These are phyloP conservation scores for Podaxis mareebaensis DNA, from an alignment of 768 basidiomycete genomes.

Conservation along the genomic window DNA sequence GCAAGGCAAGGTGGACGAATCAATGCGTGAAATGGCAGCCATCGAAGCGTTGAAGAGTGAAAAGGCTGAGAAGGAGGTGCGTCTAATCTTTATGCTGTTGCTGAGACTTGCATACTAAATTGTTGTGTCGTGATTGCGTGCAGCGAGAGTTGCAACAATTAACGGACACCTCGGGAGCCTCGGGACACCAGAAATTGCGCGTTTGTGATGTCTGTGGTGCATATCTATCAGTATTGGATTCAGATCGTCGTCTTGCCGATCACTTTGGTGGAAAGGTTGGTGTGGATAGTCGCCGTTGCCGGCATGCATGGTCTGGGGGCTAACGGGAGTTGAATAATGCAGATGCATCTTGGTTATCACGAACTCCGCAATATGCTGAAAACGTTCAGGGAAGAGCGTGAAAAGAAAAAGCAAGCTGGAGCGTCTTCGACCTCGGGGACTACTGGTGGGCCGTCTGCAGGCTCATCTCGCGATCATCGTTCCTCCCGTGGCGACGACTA, in stretches of 20 bases:
- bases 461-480: slow-evolving; percentile 50
- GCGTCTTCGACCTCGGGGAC: slow-evolving; percentile 38
- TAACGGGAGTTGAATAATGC: slow-evolving; percentile 30
- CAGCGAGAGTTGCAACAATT: slow-evolving; percentile 93
- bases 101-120: slow-evolving; percentile 14
- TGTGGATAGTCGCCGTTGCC: slow-evolving; percentile 18
- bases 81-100: slow-evolving; percentile 23
- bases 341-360: slow-evolving; percentile 99
- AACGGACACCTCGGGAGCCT: slow-evolving; percentile 97
- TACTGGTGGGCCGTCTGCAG: slow-evolving; percentile 42
- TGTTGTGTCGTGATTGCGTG: slow-evolving; percentile 19
- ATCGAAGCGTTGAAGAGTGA: slow-evolving; percentile 97
- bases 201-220: slow-evolving; percentile 99
- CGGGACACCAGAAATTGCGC: slow-evolving; percentile 98
- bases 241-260: slow-evolving; percentile 97
- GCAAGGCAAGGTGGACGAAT: slow-evolving; percentile 99
- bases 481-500: slow-evolving; percentile 35
- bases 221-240: slow-evolving; percentile 97
- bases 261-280: slow-evolving; percentile 99
- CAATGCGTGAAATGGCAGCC: slow-evolving; percentile 95
- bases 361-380: slow-evolving; percentile 92
- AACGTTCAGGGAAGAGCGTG: slow-evolving; percentile 89
- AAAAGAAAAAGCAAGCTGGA: slow-evolving; percentile 69
- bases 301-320: slow-evolving; percentile 19
- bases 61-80: slow-evolving; percentile 92